Conservation (phyloP, 2,329 filamentous ascomycete genomes). For the Venturia effusa region DNA sequence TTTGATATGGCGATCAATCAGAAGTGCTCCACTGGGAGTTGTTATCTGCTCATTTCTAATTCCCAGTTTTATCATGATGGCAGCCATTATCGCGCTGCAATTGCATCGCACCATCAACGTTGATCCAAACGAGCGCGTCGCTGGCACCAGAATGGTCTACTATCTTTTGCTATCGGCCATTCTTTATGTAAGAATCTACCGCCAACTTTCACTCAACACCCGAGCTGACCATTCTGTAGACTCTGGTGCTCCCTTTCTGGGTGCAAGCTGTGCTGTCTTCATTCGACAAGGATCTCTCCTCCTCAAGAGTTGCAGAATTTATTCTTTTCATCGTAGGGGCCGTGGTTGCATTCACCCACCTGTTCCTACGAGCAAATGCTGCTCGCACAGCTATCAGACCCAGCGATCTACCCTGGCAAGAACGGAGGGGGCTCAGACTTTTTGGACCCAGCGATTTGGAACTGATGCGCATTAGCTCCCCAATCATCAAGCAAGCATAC, state of each 20-base stretch:
- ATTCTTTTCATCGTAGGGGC: constrained; percentile 56
- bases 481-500: constrained; percentile 18
- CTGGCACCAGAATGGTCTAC: constrained; percentile 60
- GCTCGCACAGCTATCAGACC: constrained; percentile 43
- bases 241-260: constrained; percentile 55
- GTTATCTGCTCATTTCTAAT: constrained; percentile 42
- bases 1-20: constrained; percentile 55
- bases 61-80: constrained; percentile 39
- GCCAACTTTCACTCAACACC: constrained; percentile 3
- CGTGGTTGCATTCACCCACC: constrained; percentile 52
- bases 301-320: constrained; percentile 54
- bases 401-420: constrained; percentile 33
- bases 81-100: constrained; percentile 45
- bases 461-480: constrained; percentile 28
- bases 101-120: constrained; percentile 45
- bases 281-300: constrained; percentile 34
- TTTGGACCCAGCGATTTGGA: constrained; percentile 33
- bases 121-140: constrained; percentile 48
- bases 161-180: constrained; percentile 47
- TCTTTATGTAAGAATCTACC: constrained; percentile 44
- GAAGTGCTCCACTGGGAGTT: constrained; percentile 49
- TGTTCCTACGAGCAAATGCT: constrained; percentile 55
- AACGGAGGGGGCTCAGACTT: constrained; percentile 26
- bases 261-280: constrained; percentile 38
- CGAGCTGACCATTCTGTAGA: constrained; percentile 30